phyloP scores from a whole-genome alignment of 139 green algal species.

The Micractinium sp. region DNA sequence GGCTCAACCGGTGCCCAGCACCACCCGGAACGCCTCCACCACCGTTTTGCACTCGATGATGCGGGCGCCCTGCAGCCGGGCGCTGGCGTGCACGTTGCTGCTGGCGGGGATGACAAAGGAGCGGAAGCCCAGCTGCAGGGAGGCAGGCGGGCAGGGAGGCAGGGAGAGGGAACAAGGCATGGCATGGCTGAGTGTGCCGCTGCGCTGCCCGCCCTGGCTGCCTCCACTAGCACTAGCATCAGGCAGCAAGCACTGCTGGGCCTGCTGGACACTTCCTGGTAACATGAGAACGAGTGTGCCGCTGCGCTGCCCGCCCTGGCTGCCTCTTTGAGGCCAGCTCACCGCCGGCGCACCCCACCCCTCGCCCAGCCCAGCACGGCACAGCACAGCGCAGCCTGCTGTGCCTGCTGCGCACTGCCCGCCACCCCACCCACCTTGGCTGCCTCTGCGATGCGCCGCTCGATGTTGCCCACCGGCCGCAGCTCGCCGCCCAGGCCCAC shows the following conservation, averaged over 20 bases:
- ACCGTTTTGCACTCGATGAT: constrained; percentile 39
- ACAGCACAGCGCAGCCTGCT: neutral
- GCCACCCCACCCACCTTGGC: neutral
- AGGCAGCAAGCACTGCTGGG: neutral
- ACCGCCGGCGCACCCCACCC: neutral
- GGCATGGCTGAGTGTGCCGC: too few relatives aligned
- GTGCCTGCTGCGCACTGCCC: neutral
- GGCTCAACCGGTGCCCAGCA: constrained; percentile 27
- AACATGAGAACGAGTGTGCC: too few relatives aligned
- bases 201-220: too few relatives aligned
- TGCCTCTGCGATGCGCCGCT: constrained; percentile 32
- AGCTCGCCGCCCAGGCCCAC: constrained; percentile 37
- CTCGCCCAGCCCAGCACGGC: neutral
- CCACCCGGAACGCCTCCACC: constrained; percentile 40
- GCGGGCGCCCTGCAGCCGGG: constrained; percentile 13
- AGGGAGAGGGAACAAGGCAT: neutral
- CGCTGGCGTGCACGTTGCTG: constrained; percentile 20
- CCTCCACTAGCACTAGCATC: too few relatives aligned
- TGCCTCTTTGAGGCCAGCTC: neutral
- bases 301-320: too few relatives aligned
- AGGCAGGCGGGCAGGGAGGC: neutral
- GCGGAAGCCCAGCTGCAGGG: constrained; percentile 23
- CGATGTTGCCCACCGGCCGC: constrained; percentile 34
- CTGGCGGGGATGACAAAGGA: constrained; percentile 28
- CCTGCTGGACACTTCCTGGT: neutral